phyloP scores from a whole-genome alignment of 23 red algal genomes.

The Agarophyton chilense region DNA sequence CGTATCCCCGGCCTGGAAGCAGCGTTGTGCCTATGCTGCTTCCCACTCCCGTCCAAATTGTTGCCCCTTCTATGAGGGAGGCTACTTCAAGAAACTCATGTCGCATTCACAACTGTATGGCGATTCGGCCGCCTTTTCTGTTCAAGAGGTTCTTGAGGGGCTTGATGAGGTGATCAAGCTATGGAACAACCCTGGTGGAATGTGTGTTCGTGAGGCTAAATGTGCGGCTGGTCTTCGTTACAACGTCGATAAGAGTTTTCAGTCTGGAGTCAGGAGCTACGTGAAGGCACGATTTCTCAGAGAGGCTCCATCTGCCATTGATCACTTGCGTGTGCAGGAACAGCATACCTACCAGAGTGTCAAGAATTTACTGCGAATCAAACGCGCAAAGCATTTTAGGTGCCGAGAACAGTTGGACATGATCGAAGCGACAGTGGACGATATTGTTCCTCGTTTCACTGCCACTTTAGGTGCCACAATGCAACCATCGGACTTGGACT shows the following conservation, averaged over 20 bases:
- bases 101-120: slow-evolving; percentile 46
- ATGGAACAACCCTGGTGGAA: slow-evolving; percentile 55
- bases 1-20: slow-evolving; percentile 49
- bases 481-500: background rate
- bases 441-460: background rate
- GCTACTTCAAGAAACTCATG: slow-evolving; percentile 69
- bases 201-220: slow-evolving; percentile 62
- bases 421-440: slow-evolving; percentile 33
- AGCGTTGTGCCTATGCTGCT: slow-evolving; percentile 28
- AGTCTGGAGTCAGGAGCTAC: slow-evolving; percentile 57
- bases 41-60: slow-evolving; percentile 12
- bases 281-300: slow-evolving; percentile 38
- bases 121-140: slow-evolving; percentile 13
- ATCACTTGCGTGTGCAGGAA: slow-evolving; percentile 17
- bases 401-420: slow-evolving; percentile 25
- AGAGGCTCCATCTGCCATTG: slow-evolving; percentile 16
- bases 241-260: slow-evolving; percentile 59
- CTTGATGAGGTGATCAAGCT: slow-evolving; percentile 60
- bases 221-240: slow-evolving; percentile 55
- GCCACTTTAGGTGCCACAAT: background rate
- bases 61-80: slow-evolving; percentile 54
- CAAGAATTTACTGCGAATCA: slow-evolving; percentile 22
- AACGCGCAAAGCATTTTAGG: slow-evolving; percentile 12
- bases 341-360: slow-evolving; percentile 31
- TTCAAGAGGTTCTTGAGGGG: slow-evolving; percentile 49